Evolutionary conservation across 2,329 filamentous ascomycete genomes (phyloP), one percentile per base, ranked within the genome.

Genomic region (Ceratocystis alfenasii): DNA sequence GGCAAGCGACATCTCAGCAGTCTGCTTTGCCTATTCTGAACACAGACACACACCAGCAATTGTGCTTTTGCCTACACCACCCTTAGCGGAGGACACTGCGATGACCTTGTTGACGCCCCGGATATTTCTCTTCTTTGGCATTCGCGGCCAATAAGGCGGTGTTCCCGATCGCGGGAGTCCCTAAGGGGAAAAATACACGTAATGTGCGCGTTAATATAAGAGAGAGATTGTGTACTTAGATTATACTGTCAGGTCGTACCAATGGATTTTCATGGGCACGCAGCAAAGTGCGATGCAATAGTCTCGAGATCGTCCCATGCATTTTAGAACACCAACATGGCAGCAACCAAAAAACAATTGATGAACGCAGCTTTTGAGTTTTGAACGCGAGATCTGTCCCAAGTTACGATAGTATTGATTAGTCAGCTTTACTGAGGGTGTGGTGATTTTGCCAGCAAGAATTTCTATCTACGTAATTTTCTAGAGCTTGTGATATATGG

Each of bases 61-160:
- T 6, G 94, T 99, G 70, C 90, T 96, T 74, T 99, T 99, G 1
- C 94, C 94, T 0, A 99, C 94, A n/a, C 94, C 94, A 1, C 94
- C 94, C 74, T 99, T 99, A 15, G 94, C 94, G 1, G 92, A 97
- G 3, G 91, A 96, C 15, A 99, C 90, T n/a, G 92, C 91, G 67
- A 99, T 84, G n/a, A 96, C 86, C 74, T 95, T 96, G 70, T 85
- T 83, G 28, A 99, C 93, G 74, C 92, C 86, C 30, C 83, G 82
- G 70, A 99, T 95, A 70, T 84, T 86, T 69, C 90, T 84, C 72
- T 88, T 87, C 71, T 90, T 83, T 0, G 94, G 93, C 10, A 95
- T 81, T 28, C 90, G 89, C 64, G 89, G 85, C 76, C 77, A 79
- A n/a, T 69, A 75, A 1, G 77, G 77, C 3, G 77, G 76, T 1